Conservation (phyloP, 352 stramenopile species). For the Blastocystis sp. region DNA sequence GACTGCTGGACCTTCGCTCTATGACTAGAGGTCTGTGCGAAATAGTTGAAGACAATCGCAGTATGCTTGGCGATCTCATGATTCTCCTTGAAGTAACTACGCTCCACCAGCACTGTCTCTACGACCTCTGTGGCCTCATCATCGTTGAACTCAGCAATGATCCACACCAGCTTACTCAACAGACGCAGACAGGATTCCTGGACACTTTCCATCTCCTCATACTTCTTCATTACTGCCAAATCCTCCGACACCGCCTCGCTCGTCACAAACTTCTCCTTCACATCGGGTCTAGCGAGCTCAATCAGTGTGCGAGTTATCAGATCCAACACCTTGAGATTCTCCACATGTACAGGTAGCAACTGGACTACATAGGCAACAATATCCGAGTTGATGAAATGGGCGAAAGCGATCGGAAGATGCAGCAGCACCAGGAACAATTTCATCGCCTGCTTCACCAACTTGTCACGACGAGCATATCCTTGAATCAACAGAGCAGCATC, state of each 20-base stretch:
- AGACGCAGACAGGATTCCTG: conserved; percentile 54
- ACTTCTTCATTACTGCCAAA: conserved; percentile 65
- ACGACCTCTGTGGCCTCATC: conserved; percentile 11
- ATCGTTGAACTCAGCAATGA: conserved; percentile 48
- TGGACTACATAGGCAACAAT: conserved; percentile 51
- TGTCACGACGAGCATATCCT: conserved; percentile 21
- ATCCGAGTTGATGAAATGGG: conserved; percentile 54
- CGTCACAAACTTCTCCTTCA: conserved; percentile 48
- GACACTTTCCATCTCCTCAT: conserved; percentile 41
- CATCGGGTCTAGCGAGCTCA: conserved; percentile 30
- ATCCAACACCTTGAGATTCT: conserved; percentile 37
- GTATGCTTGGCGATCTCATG: conserved; percentile 6
- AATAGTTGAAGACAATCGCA: conserved; percentile 45
- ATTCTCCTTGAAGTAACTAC: conserved; percentile 36
- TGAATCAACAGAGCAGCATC: conserved; percentile 55
- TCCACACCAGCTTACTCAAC: conserved; percentile 65
- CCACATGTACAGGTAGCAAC: conserved; percentile 51
- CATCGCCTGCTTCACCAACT: conserved; percentile 64
- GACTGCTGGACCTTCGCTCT: conserved; percentile 53
- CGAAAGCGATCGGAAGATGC: conserved; percentile 12
- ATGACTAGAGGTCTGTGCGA: conserved; percentile 22
- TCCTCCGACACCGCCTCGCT: conserved; percentile 54
- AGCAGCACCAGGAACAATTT: conserved; percentile 47
- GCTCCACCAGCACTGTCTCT: conserved; percentile 42
- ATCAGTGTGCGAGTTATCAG: conserved; percentile 46